These are phyloP conservation scores for Physaria fendleri DNA, from an alignment of 345 rosid species.

Conservation along the genomic window DNA sequence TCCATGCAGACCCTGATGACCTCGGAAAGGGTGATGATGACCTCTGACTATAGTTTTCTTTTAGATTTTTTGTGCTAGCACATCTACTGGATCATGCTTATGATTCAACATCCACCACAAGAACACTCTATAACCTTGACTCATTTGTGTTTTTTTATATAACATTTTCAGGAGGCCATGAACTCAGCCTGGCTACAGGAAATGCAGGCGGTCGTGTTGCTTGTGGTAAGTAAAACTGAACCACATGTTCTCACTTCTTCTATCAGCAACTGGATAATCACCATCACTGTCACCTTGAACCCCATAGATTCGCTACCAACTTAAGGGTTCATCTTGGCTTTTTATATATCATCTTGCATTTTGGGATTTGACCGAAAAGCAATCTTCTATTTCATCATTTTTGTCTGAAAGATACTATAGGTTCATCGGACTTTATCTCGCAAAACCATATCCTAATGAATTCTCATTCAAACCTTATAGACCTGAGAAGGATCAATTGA, in stretches of 20 bases:
- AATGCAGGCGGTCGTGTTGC: slow-evolving; percentile 92
- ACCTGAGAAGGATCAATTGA: neutral
- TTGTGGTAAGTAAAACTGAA: slow-evolving; percentile 49
- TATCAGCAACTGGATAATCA: neutral
- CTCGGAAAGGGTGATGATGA: slow-evolving; percentile 89
- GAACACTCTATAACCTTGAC: neutral
- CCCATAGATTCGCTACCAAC: slow-evolving; percentile 12
- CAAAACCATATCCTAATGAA: neutral
- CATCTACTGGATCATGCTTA: neutral
- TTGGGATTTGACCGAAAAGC: neutral
- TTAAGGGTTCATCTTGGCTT: neutral
- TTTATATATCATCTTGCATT: neutral
- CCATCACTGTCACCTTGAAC: neutral
- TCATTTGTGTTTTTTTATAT: neutral
- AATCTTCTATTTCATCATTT: neutral
- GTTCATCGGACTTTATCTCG: no score
- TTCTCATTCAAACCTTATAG: neutral
- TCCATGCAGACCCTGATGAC: slow-evolving; percentile 89
- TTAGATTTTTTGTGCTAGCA: neutral
- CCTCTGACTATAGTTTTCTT: neutral
- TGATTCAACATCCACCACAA: neutral
- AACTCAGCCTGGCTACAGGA: slow-evolving; percentile 82
- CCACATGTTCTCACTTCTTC: neutral
- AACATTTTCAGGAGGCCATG: slow-evolving; percentile 77
- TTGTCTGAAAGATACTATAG: neutral